Base-by-base conservation (phyloP, 2,329 filamentous ascomycete genomes). In the Neocatenulostroma microsporum region DNA sequence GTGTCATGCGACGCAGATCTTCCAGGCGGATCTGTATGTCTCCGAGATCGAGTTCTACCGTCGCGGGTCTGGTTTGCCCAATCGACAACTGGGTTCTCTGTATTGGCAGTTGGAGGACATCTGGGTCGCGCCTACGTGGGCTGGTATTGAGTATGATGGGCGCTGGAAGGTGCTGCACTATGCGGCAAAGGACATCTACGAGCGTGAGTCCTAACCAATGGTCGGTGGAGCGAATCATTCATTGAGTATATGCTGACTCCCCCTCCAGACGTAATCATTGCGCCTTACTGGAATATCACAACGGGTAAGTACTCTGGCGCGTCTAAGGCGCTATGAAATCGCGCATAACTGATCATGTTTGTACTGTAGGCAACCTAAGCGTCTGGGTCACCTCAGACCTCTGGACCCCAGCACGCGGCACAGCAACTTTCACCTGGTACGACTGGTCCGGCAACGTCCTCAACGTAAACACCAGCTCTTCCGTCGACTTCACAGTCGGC, bases 61-160 rank as follows among this genome's bases (percentile, higher is more conserved):
- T 4, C 62, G 71, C 4, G 76, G 76, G 0, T 74, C 70, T 25
- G 76, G 74, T 0, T 50, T 68, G 47, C 70, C 68, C 0, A 69
- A 80, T 41, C 63, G 74, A 0, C 74, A 79, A 46, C 63, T 80
- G 2, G 76, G 76, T 0, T 68, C 66, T 9, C 51, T 81, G 4
- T 80, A 79, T 53, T 81, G 76, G 77, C 76, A 80, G 49, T 61
- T 81, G 1, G 74, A 80, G 46, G 76, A 80, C 48, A 71, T 77
- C 40, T 55, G 50, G 52, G 72, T 76, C 46, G 75, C 74, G 1
- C 75, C 76, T 0, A 77, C 73, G 0, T 80, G 76, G 76, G 73
- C 76, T 0, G 70, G 73, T 0, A 72, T 80, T 21, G 76, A 80
- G 51, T 78, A 78, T 41, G 70, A 73, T 33, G 75, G 75, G 1